Conservation (phyloP, 2,329 filamentous ascomycete genomes). For the Rhynchosporium secalis region DNA sequence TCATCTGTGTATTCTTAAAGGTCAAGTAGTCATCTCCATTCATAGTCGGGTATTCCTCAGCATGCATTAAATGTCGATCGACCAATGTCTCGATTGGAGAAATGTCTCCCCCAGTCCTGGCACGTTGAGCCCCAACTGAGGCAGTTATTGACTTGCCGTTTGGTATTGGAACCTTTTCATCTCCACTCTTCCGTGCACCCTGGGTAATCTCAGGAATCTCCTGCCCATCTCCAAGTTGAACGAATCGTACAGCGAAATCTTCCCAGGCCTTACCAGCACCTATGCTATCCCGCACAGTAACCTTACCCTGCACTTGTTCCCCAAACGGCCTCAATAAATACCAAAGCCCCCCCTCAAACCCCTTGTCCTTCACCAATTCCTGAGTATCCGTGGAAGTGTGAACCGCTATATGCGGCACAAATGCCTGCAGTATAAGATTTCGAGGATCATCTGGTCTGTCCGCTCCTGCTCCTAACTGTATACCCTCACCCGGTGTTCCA, state of each 20-base stretch:
- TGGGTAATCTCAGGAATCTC: conserved; percentile 50
- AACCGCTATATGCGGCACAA: conserved; percentile 85
- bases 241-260: conserved; percentile 87
- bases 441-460: conserved; percentile 49
- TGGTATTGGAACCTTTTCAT: conserved; percentile 27
- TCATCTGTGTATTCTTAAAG: conserved; percentile 39
- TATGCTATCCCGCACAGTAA: conserved; percentile 86
- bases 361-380: conserved; percentile 76
- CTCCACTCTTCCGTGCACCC: conserved; percentile 40
- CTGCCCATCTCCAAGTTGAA: conserved; percentile 63
- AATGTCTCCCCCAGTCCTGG: conserved; percentile 51
- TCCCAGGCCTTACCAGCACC: conserved; percentile 82
- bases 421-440: conserved; percentile 75
- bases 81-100: conserved; percentile 77
- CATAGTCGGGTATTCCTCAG: conserved; percentile 52
- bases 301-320: conserved; percentile 81
- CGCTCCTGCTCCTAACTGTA: conserved; percentile 23
- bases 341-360: conserved; percentile 77
- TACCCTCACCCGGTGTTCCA: conserved; percentile 40
- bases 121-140: conserved; percentile 26
- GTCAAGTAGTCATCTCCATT: conserved; percentile 42
- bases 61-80: conserved; percentile 73
- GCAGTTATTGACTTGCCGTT: conserved; percentile 30
- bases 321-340: conserved; percentile 89
- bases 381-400: conserved; percentile 87